Conservation (phyloP, 495 filamentous ascomycete species). For the Neurospora hispaniola region DNA sequence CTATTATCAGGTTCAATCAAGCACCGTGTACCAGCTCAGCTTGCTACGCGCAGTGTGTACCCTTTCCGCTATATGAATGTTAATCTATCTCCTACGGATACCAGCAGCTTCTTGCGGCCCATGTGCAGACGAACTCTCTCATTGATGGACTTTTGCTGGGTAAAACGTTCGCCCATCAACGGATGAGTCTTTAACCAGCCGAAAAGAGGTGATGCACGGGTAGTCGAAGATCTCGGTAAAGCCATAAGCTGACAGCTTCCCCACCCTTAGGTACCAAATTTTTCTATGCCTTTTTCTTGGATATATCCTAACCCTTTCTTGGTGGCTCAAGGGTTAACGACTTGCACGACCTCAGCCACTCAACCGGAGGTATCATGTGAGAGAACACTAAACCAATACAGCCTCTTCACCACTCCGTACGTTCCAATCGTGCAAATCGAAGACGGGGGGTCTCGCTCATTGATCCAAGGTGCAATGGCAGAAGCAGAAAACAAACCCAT, state of each 20-base stretch:
- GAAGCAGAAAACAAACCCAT: neutral
- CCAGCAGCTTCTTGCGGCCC: neutral
- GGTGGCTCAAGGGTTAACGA: neutral
- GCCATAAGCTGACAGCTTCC: neutral
- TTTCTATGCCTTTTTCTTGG: neutral
- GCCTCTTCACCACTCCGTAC: neutral
- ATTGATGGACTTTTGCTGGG: neutral
- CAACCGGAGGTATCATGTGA: neutral
- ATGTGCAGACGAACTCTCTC: neutral
- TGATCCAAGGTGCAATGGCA: neutral
- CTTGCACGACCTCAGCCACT: neutral
- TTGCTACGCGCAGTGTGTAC: neutral
- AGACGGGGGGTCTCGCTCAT: neutral
- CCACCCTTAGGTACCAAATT: neutral
- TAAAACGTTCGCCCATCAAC: neutral
- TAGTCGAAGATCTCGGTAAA: neutral
- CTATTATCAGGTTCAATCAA: neutral
- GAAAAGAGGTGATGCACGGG: neutral
- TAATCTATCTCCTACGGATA: neutral
- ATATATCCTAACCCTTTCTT: neutral
- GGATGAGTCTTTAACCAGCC: neutral
- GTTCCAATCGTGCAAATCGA: neutral
- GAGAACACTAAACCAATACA: neutral
- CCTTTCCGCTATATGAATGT: neutral
- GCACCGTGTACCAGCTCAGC: neutral